Base-by-base conservation (phyloP, 495 filamentous ascomycete species). In the Margaritispora aquatica region DNA sequence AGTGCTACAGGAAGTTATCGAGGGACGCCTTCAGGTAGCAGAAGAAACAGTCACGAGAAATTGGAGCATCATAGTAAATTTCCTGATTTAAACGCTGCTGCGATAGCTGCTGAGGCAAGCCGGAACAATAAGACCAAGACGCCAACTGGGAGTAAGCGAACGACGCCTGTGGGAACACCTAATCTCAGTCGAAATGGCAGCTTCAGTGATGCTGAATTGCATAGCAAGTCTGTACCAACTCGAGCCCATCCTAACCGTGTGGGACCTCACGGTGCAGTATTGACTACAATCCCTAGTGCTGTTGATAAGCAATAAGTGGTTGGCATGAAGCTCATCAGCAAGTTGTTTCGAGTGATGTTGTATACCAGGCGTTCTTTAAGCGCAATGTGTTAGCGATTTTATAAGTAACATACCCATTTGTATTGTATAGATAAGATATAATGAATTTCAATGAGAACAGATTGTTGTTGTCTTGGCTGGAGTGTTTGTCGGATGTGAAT, bases 41-140 rank as follows among this genome's bases (percentile, higher is more conserved):
- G 54, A 48, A 51, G 50, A 38, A 61, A 61, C 29, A 62, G 58
- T 27, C 22, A 3, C 19, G 38, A 44, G 17, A 44, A n/a, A 17
- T 9, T 10, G 38, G 17, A 26, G 38, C 4, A 44, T 2, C 11
- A 44, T n/a, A 44, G 2, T n/a, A 34, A 34, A 5, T n/a, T 44
- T 44, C 38, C 38, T 44, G 38, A 44, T 44, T 44, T 44, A 17
- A 44, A 44, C 38, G 38, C 38, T n/a, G 38, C 38, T 44, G 38
- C 38, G 3, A 8, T 44, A n/a, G 38, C 38, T n/a, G 38, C 38
- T 44, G 7, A 9, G 17, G 38, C 7, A 44, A 44, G 38, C 38
- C 38, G 38, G 19, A n/a, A 7, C 8, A 44, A 44, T 7, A 44
- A 44, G 38, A 3, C 19, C 38, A 44, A 10, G 10, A n/a, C 38